These are phyloP conservation scores for Thermoascus crustaceus DNA, from an alignment of 2,329 filamentous ascomycete genomes.

Conservation along the genomic window DNA sequence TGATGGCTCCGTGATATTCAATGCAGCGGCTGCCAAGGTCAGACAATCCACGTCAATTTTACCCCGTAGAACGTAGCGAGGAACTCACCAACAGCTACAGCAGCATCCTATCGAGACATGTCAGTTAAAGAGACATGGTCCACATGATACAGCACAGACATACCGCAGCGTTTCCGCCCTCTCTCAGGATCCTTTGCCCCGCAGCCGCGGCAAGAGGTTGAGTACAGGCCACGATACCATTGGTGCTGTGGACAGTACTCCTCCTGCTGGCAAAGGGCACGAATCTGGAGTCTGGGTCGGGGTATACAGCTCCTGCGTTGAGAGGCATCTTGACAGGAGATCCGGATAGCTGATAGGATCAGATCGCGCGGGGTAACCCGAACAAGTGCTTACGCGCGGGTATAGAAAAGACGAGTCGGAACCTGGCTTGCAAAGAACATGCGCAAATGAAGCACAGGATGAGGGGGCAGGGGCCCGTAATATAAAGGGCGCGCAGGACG, in stretches of 20 bases:
- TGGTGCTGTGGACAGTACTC: slow-evolving; percentile 87
- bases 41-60: slow-evolving; percentile 1
- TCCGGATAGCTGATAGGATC: not conserved
- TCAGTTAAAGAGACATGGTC: slow-evolving; percentile 1
- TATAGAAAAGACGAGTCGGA: no score
- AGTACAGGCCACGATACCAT: slow-evolving; percentile 82
- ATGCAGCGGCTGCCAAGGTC: slow-evolving; percentile 58
- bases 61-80: not conserved
- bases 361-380: not conserved
- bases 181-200: slow-evolving; percentile 72
- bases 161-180: slow-evolving; percentile 89
- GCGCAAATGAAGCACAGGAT: no score
- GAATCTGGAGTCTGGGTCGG: slow-evolving; percentile 38
- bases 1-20: slow-evolving; percentile 89
- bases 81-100: slow-evolving; percentile 71
- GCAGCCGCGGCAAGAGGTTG: slow-evolving; percentile 86
- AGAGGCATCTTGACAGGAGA: slow-evolving; percentile 38
- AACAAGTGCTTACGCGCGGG: no score
- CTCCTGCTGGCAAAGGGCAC: slow-evolving; percentile 56
- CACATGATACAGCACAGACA: slow-evolving; percentile 27
- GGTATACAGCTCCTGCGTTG: slow-evolving; percentile 43
- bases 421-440: no score
- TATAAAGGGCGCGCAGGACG: no score
- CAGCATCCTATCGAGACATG: slow-evolving; percentile 62
- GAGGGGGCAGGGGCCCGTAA: no score